These are phyloP conservation scores for Paraconiothyrium brasiliense DNA, from an alignment of 2,329 filamentous ascomycete species.

Conservation along the genomic window DNA sequence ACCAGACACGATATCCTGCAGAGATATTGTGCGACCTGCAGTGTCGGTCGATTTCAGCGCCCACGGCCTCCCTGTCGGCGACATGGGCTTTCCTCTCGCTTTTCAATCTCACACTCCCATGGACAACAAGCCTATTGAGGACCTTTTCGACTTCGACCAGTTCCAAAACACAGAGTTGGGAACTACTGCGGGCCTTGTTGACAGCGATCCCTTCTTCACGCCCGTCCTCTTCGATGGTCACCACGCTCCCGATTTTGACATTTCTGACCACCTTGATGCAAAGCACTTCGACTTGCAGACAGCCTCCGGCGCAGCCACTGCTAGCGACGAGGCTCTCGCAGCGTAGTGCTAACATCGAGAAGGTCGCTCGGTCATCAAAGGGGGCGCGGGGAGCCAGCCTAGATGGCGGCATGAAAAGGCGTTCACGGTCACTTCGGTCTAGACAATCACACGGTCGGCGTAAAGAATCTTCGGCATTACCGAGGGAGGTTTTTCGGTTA, in stretches of 20 bases:
- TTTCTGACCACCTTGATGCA: conserved; percentile 51
- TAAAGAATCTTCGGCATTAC: conserved; percentile 33
- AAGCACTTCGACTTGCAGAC: conserved; percentile 55
- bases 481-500: conserved; percentile 25
- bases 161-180: conserved; percentile 40
- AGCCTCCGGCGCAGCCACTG: conserved; percentile 58
- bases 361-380: conserved; percentile 35
- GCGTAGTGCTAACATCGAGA: conserved; percentile 48
- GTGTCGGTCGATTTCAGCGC: conserved; percentile 82
- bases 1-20: conserved; percentile 99
- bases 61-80: conserved; percentile 36
- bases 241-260: conserved; percentile 31
- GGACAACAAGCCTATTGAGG: conserved; percentile 50
- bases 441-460: conserved; percentile 32
- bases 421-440: conserved; percentile 40
- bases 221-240: conserved; percentile 41
- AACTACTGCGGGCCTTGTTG: conserved; percentile 42
- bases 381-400: conserved; percentile 33
- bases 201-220: conserved; percentile 48
- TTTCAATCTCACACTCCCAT: conserved; percentile 50
- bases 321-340: conserved; percentile 60
- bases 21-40: conserved; percentile 99
- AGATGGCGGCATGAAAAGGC: conserved; percentile 36
- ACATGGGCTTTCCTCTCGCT: conserved; percentile 48
- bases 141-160: conserved; percentile 53